These are phyloP conservation scores for Xerocomus cyaneibrunnescens DNA, from an alignment of 1,284 basidiomycete genomes.

Conservation along the genomic window DNA sequence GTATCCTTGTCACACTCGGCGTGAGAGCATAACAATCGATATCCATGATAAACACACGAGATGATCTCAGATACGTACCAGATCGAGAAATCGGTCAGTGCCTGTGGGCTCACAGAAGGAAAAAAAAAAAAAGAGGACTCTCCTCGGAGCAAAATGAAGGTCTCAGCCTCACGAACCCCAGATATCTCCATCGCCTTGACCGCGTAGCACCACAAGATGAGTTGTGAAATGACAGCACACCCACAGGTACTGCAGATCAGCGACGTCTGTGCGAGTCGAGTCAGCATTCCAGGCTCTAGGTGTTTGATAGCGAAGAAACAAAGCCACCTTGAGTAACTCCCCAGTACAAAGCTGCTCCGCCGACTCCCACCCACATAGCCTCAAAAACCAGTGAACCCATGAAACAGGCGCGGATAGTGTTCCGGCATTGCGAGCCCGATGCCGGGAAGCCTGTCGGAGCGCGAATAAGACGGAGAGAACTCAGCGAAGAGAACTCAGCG, in stretches of 20 bases:
- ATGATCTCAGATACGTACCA: neutral
- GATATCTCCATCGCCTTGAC: constrained; percentile 61
- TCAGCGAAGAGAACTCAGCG: constrained; percentile 63
- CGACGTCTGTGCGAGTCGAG: constrained; percentile 42
- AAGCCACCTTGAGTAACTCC: constrained; percentile 60
- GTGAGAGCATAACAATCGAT: too few species aligned
- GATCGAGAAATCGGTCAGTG: too few species aligned
- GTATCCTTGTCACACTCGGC: too few species aligned
- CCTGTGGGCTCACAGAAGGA: neutral
- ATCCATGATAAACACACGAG: neutral
- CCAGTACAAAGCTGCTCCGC: constrained; percentile 54
- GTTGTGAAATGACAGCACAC: constrained; percentile 59
- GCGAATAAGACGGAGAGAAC: constrained; percentile 23
- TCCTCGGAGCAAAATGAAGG: too few species aligned
- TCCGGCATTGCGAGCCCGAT: constrained; percentile 62
- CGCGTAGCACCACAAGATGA: constrained; percentile 64
- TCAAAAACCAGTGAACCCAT: constrained; percentile 79
- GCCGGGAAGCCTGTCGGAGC: constrained; percentile 44
- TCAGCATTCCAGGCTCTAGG: neutral
- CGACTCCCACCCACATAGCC: constrained; percentile 61
- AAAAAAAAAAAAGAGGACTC: neutral
- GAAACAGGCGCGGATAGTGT: constrained; percentile 64
- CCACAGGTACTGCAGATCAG: constrained; percentile 70
- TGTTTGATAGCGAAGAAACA: neutral
- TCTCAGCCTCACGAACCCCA: constrained; percentile 35